Base-by-base conservation (phyloP, 2,329 filamentous ascomycete genomes). In the Penicillium sp. region DNA sequence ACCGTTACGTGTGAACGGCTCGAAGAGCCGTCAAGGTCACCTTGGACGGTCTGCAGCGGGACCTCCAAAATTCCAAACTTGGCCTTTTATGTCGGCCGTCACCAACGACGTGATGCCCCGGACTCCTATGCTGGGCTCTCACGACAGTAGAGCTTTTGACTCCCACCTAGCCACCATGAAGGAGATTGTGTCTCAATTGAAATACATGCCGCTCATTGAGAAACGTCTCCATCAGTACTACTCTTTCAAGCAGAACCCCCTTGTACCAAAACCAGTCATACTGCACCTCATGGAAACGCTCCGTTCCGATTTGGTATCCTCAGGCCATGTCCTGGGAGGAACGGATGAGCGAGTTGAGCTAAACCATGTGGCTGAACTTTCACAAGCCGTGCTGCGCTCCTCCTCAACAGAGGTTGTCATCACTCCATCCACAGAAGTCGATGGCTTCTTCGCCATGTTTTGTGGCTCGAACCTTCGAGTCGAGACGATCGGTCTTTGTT, bases 401-500 rank as follows among this genome's bases (percentile, higher is more conserved):
- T 60, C 60, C n/a, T 59, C 60, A 1, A 31, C 46, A 16, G 60
- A 65, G 33, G 49, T 57, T 35, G 13, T 31, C 22, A 53, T 63
- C 27, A 53, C 62, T 18, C 39, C 56, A 39, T 56, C 49, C 22
- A 54, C 61, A 36, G 51, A 63, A 44, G 35, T 60, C 31, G 39
- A 61, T 11, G 55, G 24, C 13, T 63, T 65, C 37, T 60, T 24
- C 18, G 52, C 62, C 24, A 46, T 61, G 24, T 65, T 65, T 53
- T 56, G 50, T n/a, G 62, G 56, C 6, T 11, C 19, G 10, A 61
- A 63, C 40, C 44, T 65, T n/a, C 62, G 58, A 37, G 56, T 65
- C 6, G 62, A 63, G 56, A 61, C 60, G 14, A 9, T 65, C 6
- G 62, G 62, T 43, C 54, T 65, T 22, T 46, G 61, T 6, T 65